These are phyloP conservation scores for Neurospora tetrasperma DNA, from an alignment of 495 filamentous ascomycete species.

Conservation along the genomic window DNA sequence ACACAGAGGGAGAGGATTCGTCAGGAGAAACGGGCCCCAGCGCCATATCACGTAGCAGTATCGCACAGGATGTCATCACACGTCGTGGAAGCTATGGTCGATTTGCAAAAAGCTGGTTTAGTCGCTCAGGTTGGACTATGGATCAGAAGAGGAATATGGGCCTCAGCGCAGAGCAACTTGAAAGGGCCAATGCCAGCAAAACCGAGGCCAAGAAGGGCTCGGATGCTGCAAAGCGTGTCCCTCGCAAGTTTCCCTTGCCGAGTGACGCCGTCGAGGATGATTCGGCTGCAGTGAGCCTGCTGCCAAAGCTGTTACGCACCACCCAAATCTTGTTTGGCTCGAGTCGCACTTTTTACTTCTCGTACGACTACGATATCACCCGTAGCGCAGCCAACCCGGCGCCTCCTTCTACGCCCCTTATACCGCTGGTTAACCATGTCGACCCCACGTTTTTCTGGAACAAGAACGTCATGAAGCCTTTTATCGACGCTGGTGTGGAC, in stretches of 20 bases:
- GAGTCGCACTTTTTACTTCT: conserved; percentile 79
- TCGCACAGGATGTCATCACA: conserved; percentile 76
- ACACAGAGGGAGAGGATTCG: conserved; percentile 7
- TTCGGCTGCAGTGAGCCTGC: conserved; percentile 34
- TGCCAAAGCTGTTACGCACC: conserved; percentile 77
- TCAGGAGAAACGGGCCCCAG: conserved; percentile 31
- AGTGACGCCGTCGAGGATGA: conserved; percentile 25
- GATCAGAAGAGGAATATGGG: conserved; percentile 48
- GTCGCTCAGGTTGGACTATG: conserved; percentile 62
- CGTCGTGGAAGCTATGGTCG: conserved; percentile 71
- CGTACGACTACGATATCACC: conserved; percentile 87
- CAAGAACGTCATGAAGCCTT: conserved; percentile 56
- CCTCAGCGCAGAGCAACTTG: conserved; percentile 32
- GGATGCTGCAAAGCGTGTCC: conserved; percentile 5
- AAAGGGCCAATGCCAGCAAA: conserved; percentile 3
- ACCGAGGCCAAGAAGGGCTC: conserved; percentile 6
- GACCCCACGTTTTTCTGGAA: conserved; percentile 93
- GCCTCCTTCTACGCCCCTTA: conserved; percentile 21
- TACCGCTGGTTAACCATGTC: conserved; percentile 60
- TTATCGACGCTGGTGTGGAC: conserved; percentile 58
- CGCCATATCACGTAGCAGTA: conserved; percentile 34
- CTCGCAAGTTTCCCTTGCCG: conserved; percentile 13
- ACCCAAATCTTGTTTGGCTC: conserved; percentile 68
- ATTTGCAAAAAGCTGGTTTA: conserved; percentile 87
- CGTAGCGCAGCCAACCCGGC: conserved; percentile 42